Percentiles rank a stretch among this genome's conserved stretches.
phyloP scores from a whole-genome alignment of 2,329 filamentous ascomycete species.

The Chaetomiaceae sp. region DNA sequence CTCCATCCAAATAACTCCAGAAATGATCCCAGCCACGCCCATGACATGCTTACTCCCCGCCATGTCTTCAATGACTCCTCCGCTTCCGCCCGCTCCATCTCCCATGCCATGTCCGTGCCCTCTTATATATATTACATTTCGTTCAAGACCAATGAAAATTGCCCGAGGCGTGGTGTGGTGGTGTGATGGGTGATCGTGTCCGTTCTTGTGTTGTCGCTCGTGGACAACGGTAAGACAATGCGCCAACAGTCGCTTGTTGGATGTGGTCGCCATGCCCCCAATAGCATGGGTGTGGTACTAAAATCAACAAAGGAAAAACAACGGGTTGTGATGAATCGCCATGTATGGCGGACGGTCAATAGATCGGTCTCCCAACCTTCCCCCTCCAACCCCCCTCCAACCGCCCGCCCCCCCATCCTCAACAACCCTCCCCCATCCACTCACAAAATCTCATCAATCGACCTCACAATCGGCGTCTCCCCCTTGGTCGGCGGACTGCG shows the following conservation, averaged over 20 bases:
- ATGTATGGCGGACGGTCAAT: too few species aligned
- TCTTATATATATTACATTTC: slow-evolving; percentile 31
- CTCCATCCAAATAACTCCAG: too few species aligned
- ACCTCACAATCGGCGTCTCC: slow-evolving; percentile 67
- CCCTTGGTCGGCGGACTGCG: slow-evolving; percentile 69
- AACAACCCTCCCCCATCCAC: too few species aligned
- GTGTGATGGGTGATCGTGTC: background rate
- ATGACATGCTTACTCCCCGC: too few species aligned
- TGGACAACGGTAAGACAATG: background rate
- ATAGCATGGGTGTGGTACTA: background rate
- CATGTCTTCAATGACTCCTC: too few species aligned
- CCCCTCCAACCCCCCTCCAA: too few species aligned
- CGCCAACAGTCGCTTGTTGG: background rate
- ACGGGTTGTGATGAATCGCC: too few species aligned
- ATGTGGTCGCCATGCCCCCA: background rate
- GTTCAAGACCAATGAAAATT: slow-evolving; percentile 19
- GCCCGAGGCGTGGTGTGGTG: background rate
- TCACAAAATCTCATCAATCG: slow-evolving; percentile 71
- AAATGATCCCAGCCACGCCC: too few species aligned
- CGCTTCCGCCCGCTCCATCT: background rate
- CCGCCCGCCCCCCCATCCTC: too few species aligned
- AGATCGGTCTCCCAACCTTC: too few species aligned
- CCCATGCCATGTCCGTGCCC: background rate
- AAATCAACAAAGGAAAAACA: background rate
- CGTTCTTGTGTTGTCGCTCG: background rate